Evolutionary conservation across 371 early-diverging fungal species (phyloP), one percentile per base, ranked within the genome.

Genomic region (Rhizopus microsporus): DNA sequence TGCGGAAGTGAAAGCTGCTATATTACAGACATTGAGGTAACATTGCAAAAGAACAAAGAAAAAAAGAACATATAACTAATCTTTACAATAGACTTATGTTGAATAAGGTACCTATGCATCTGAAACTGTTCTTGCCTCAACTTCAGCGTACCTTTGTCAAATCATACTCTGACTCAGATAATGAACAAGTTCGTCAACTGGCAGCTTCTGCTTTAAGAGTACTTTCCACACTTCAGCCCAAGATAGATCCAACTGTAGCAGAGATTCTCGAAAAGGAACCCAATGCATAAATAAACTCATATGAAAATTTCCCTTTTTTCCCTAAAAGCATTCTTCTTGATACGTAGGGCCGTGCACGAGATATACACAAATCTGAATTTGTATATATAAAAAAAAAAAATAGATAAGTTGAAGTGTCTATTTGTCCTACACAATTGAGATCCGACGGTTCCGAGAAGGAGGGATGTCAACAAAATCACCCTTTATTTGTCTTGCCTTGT

Each of bases 41-140:
- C 23, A 49, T 38, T 31, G 10, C 46, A 31, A 12, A 42, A 13
- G 8, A 59, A 38, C 58, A 10, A 37, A 23, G 16, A 51, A 35
- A 49, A 47, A 43, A 38, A 58, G 38, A 13, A 12, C 52, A 52
- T 12, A 2, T 3, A 39, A 10, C 30, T 9, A 39, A 15, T 30
- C 31, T 29, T 34, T 35, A 35, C 40, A 55, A 35, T 63, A 88
- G 87, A 44, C 60, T 82, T 55, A 74, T 97, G 33, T 78, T 98
- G 50, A 69, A 67, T 40, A 93, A 92, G 71, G 92, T 95, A 3
- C 90, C 96, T 16, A 80, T 87, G 49, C 82, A 88, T 57, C 81
- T 97, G 62, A 94, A 93, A 59, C 97, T 98, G 7, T 98, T 98
- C 88, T 77, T 98, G 57, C 98, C 98, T 38, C 98, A 98, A 78